Percentiles rank a stretch among this genome's conserved stretches.
Evolutionary conservation across 2,329 filamentous ascomycete species (phyloP).

Genomic region (Fusarium austroafricanum): DNA sequence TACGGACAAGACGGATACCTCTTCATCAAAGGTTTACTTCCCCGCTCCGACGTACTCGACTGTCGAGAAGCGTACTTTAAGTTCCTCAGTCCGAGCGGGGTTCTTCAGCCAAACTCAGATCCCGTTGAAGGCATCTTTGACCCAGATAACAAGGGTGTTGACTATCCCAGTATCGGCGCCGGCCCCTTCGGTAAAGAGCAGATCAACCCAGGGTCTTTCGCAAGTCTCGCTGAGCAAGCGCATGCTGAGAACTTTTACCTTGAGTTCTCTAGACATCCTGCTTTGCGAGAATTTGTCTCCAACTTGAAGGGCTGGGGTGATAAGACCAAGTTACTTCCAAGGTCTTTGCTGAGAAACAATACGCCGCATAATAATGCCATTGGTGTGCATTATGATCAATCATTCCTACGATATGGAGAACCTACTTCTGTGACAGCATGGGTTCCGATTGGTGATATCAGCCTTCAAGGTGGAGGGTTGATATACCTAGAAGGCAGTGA

Average conservation of each 20-base stretch:
- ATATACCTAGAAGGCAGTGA: constrained; percentile 31
- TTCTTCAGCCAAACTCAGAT: constrained; percentile 1
- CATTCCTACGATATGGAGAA: constrained; percentile 66
- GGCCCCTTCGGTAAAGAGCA: constrained; percentile 1
- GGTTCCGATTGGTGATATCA: constrained; percentile 65
- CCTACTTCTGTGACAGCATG: constrained; percentile 67
- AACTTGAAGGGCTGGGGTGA: constrained; percentile 19
- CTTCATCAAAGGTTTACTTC: constrained; percentile 19
- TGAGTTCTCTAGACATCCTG: constrained; percentile 13
- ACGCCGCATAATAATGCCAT: constrained; percentile 67
- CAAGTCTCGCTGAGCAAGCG: constrained; percentile 17
- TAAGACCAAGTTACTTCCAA: constrained; percentile 11
- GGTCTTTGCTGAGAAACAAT: constrained; percentile 63
- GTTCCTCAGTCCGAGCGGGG: constrained; percentile 14
- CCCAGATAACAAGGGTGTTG: background rate
- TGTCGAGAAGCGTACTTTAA: constrained; percentile 22
- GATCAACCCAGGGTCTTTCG: constrained; percentile 16
- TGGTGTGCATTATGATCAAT: constrained; percentile 71
- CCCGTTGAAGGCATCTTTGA: constrained; percentile 24
- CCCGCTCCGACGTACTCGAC: constrained; percentile 14
- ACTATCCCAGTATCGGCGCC: constrained; percentile 24
- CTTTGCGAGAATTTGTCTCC: constrained; percentile 7
- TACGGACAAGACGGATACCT: constrained; percentile 17
- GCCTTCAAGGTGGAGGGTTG: constrained; percentile 14
- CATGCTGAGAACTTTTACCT: constrained; percentile 26